Evolutionary conservation across 2,329 filamentous ascomycete species (phyloP), one percentile per base, ranked within the genome.

Genomic region (Botrytis squamosa): DNA sequence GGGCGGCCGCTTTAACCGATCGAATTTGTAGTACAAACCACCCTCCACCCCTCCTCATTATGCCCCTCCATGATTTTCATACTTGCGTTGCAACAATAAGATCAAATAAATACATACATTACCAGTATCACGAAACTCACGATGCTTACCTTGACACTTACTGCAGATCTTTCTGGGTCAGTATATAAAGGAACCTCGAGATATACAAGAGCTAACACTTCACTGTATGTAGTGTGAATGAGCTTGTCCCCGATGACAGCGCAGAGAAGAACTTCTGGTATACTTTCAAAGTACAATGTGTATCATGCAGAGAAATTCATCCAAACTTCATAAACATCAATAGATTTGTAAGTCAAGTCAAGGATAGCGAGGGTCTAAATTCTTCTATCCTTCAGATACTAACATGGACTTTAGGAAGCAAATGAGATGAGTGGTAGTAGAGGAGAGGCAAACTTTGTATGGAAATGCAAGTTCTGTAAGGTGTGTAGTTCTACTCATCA

Each of bases 381-480:
- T 25, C 40, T 40, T 29, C 22, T 22, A 33, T n/a, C 5, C 25
- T 40, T 29, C 36, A 10, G 18, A 71, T 36, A 55, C 55, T 73
- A 65, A 73, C 20, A 16, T 49, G 60, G 14, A 3, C 29, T 38
- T 33, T 16, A 97, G 94, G 95, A 98, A 81, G 88, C 86, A 80
- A 95, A 97, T 81, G 94, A 98, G 77, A 90, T 98, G 82, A 96
- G 93, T 76, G 95, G 95, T 52, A 98, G 95, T 82, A 89, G 94
- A 80, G 96, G 96, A 77, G 95, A 98, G 83, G 96, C 96, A 75
- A 98, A 98, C 83, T 99, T 99, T 83, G 96, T 99, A n/a, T 99
- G 96, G 95, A 95, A 91, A 83, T 99, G 96, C 88, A 97, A 97
- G 84, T 95, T 96, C 82, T 99, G 96, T 90, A 97, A 96, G 89